These are phyloP conservation scores for Castanea crenata DNA, from an alignment of 306 rosid genomes.

Conservation along the genomic window DNA sequence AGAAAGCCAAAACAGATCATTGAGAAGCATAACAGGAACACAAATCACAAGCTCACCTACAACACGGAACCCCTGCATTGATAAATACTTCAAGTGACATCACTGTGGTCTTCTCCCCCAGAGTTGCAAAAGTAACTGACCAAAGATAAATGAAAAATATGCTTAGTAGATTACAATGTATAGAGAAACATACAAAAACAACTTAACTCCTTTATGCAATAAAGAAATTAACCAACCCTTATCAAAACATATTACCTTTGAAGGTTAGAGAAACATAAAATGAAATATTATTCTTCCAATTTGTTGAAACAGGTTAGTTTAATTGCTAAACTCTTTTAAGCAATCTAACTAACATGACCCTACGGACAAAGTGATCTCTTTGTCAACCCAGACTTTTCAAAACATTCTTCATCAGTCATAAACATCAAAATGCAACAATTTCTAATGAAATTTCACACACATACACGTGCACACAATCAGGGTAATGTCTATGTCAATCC, in stretches of 20 bases:
- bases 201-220: background rate
- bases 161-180: slow-evolving; percentile 19
- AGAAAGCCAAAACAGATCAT: slow-evolving; percentile 6
- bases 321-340: too few relatives aligned
- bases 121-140: slow-evolving; percentile 83
- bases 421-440: background rate
- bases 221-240: background rate
- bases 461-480: slow-evolving; percentile 18
- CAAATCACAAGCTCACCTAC: slow-evolving; percentile 62
- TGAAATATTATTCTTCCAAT: background rate
- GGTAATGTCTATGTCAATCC: background rate
- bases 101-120: slow-evolving; percentile 97
- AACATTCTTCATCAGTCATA: background rate
- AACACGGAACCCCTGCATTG: slow-evolving; percentile 89
- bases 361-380: background rate
- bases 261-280: background rate
- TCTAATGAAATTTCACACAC: background rate
- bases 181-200: slow-evolving; percentile 16
- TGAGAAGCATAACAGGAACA: slow-evolving; percentile 20
- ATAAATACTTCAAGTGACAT: slow-evolving; percentile 92
- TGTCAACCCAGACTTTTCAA: background rate
- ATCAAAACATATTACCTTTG: background rate
- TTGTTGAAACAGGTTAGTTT: slow-evolving; percentile 10
- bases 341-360: background rate
- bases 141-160: slow-evolving; percentile 16